Conservation (phyloP, 352 stramenopile species). For the Pythium brachiatum region DNA sequence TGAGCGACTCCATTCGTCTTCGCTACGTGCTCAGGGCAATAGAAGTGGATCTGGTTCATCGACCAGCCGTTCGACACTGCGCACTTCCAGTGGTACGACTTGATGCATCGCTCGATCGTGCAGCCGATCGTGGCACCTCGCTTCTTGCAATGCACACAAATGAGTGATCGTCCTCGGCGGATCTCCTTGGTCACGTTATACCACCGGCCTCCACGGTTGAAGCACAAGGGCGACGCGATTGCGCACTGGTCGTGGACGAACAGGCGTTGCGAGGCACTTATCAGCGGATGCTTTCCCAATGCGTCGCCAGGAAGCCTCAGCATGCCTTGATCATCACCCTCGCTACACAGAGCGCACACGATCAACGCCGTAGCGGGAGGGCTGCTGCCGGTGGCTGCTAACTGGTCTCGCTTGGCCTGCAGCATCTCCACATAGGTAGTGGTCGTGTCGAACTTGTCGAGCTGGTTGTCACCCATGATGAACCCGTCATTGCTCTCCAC, state of each 20-base stretch:
- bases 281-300: conserved; percentile 70
- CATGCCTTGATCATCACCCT: conserved; percentile 65
- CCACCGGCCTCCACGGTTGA: conserved; percentile 73
- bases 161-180: conserved; percentile 63
- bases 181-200: conserved; percentile 86
- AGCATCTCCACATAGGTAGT: conserved; percentile 70
- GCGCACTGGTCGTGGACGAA: conserved; percentile 88
- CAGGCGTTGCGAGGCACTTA: conserved; percentile 61
- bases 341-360: conserved; percentile 74
- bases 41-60: conserved; percentile 81
- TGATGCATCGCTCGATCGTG: conserved; percentile 53
- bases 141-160: conserved; percentile 64
- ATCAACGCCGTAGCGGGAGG: conserved; percentile 42
- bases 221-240: conserved; percentile 80
- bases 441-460: conserved; percentile 72
- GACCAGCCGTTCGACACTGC: conserved; percentile 67
- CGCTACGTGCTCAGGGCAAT: conserved; percentile 60
- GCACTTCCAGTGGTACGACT: conserved; percentile 85
- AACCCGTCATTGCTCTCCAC: conserved; percentile 83
- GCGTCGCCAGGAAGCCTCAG: conserved; percentile 75
- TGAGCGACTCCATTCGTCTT: conserved; percentile 1
- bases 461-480: conserved; percentile 78
- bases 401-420: conserved; percentile 43
- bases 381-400: conserved; percentile 27
- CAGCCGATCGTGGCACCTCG: conserved; percentile 80